Evolutionary conservation across 352 stramenopile species (phyloP).

Genomic region (Blastocystis sp.): DNA sequence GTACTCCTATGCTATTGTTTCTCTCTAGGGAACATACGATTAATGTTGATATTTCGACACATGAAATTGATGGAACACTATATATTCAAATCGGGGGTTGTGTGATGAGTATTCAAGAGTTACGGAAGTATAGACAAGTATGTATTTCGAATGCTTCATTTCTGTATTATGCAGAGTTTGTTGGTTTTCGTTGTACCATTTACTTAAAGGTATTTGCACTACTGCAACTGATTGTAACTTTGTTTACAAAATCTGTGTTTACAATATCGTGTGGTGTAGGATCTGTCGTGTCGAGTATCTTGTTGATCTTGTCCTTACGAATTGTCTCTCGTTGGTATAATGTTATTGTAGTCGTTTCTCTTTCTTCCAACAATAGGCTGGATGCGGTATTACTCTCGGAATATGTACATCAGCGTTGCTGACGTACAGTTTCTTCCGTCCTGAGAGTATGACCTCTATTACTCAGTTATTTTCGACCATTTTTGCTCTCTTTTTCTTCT

Average conservation of each 20-base stretch:
- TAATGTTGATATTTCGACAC: not conserved
- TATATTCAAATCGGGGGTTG: not conserved
- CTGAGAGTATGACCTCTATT: not conserved
- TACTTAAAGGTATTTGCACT: not conserved
- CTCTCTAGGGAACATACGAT: not conserved
- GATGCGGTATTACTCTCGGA: not conserved
- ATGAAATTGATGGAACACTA: not conserved
- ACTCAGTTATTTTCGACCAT: not conserved
- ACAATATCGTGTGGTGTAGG: not conserved
- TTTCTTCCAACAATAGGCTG: not conserved
- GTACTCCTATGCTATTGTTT: not conserved
- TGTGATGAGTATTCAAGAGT: conserved; percentile 7
- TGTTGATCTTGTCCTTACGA: not conserved
- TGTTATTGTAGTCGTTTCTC: not conserved
- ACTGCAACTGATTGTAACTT: not conserved
- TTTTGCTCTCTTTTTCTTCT: not conserved
- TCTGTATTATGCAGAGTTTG: not conserved
- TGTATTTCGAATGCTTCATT: not conserved
- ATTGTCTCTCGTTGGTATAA: not conserved
- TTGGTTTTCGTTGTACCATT: not conserved
- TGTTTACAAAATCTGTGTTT: not conserved
- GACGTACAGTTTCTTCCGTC: not conserved
- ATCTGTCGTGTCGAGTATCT: not conserved
- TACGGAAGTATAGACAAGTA: not conserved
- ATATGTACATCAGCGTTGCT: not conserved